Evolutionary conservation across 495 filamentous ascomycete genomes (phyloP).

Genomic region (Xylona heveae): DNA sequence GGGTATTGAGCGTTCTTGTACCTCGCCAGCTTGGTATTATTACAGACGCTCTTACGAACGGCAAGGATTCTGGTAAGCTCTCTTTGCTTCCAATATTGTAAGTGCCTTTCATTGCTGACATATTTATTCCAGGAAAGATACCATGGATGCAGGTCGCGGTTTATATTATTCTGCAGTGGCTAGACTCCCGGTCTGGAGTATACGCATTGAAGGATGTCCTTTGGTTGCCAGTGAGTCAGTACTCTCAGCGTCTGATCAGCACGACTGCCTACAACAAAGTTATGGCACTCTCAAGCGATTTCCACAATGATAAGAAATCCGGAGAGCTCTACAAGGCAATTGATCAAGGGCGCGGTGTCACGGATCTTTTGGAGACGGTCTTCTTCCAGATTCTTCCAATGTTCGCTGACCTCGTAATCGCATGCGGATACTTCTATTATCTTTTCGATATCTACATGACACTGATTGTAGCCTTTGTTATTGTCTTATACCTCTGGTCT

Average conservation of each 20-base stretch:
- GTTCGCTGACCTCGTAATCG: slow-evolving; percentile 47
- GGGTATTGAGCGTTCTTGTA: slow-evolving; percentile 39
- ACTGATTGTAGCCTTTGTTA: slow-evolving; percentile 40
- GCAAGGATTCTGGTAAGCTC: slow-evolving; percentile 8
- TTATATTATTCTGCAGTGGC: slow-evolving; percentile 30
- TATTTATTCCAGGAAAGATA: slow-evolving; percentile 11
- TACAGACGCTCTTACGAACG: slow-evolving; percentile 26
- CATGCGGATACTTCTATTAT: slow-evolving; percentile 43
- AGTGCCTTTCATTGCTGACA: slow-evolving; percentile 1
- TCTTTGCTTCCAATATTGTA: not conserved
- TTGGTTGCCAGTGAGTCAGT: slow-evolving; percentile 46
- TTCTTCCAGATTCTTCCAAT: slow-evolving; percentile 48
- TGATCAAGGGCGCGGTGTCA: slow-evolving; percentile 38
- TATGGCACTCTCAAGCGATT: slow-evolving; percentile 59
- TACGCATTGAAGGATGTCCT: slow-evolving; percentile 31
- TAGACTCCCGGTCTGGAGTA: slow-evolving; percentile 34
- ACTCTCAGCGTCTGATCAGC: slow-evolving; percentile 35
- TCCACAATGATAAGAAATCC: slow-evolving; percentile 52
- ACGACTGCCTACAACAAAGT: slow-evolving; percentile 51
- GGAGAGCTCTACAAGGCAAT: slow-evolving; percentile 51
- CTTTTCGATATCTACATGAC: slow-evolving; percentile 58
- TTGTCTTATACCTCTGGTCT: slow-evolving; percentile 38
- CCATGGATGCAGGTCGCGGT: slow-evolving; percentile 32
- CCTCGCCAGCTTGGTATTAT: slow-evolving; percentile 46
- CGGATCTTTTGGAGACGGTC: slow-evolving; percentile 40